Conservation (phyloP, 2,329 filamentous ascomycete genomes). For the Arthroderma sp. region DNA sequence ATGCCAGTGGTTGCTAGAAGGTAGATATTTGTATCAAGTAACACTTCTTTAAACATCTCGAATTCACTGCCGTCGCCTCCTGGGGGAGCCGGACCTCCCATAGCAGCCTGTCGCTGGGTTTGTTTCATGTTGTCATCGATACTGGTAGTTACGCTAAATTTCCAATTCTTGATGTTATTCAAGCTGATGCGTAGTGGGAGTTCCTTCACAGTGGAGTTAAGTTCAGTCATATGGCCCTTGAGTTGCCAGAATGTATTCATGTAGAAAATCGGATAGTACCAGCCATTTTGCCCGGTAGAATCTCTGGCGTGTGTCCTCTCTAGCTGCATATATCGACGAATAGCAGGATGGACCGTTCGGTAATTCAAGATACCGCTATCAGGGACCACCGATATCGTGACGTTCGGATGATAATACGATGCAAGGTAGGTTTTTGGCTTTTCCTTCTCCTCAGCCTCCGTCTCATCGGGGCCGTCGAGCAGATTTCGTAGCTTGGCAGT, state of each 20-base stretch:
- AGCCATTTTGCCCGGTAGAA: conserved; percentile 70
- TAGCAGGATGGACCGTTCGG: conserved; percentile 54
- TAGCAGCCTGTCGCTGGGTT: conserved; percentile 62
- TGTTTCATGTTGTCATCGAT: conserved; percentile 83
- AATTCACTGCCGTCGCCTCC: conserved; percentile 86
- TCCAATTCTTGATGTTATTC: conserved; percentile 72
- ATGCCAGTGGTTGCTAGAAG: conserved; percentile 72
- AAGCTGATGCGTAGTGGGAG: conserved; percentile 74
- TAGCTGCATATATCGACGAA: conserved; percentile 64
- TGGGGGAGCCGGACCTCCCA: conserved; percentile 55
- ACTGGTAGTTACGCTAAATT: conserved; percentile 72
- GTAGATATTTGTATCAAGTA: conserved; percentile 87
- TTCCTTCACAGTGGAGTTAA: conserved; percentile 78
- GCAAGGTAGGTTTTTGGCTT: conserved; percentile 55
- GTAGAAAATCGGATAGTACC: conserved; percentile 86
- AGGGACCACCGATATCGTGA: conserved; percentile 76
- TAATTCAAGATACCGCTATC: conserved; percentile 60
- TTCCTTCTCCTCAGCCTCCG: conserved; percentile 39
- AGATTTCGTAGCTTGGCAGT: conserved; percentile 75
- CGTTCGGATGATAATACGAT: conserved; percentile 91
- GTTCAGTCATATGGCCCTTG: conserved; percentile 72
- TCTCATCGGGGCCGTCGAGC: conserved; percentile 41
- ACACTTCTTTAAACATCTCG: conserved; percentile 91
- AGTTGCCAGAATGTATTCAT: conserved; percentile 98
- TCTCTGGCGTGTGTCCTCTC: conserved; percentile 74